Evolutionary conservation across 208 protist species (phyloP), one percentile per base, ranked within the genome.

Genomic region (Trypanosoma cruzi): DNA sequence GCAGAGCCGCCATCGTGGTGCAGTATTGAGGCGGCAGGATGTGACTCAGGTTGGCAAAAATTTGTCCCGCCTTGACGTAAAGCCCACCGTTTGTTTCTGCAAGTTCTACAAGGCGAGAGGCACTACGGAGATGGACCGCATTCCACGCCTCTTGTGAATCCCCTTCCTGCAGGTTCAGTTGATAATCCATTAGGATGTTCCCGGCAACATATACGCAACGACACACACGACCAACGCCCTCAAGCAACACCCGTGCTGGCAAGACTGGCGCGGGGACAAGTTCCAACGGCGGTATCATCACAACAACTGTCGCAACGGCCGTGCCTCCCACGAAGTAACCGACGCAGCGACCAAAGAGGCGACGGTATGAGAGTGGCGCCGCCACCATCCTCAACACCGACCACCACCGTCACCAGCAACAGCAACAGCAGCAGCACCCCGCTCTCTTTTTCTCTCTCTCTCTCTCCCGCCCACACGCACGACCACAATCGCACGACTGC

Each of bases 31-130:
- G 60, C 2, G 97, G 97, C 11, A 98, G 60, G 26, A 98, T 82
- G 59, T 98, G 92, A 64, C 94, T 94, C 80, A 98, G 85, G 54
- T 97, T 96, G 5, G 96, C 88, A 37, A 98, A 89, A 37, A 97
- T 91, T 63, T 99, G 97, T 11, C 94, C 97, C 8, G 92, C 88
- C 77, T 99, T 98, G 5, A 98, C 92, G 81, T 98, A 99, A 7
- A 99, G 86, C 2, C 96, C 96, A 37, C 93, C 93, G 75, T 97
- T 97, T 0, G 71, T 80, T 74, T 97, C 87, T 0, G 88, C 87
- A 16, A 97, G 82, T 13, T 54, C 55, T 20, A 95, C 89, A 29
- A 97, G 81, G 20, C 92, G 87, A 13, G 71, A 61, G 1, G 92
- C 92, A 59, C 84, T 90, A 60, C 88, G 87, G 11, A 70, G 73